Base-by-base conservation (phyloP, 2,329 filamentous ascomycete species). In the Metarhizium humberi region DNA sequence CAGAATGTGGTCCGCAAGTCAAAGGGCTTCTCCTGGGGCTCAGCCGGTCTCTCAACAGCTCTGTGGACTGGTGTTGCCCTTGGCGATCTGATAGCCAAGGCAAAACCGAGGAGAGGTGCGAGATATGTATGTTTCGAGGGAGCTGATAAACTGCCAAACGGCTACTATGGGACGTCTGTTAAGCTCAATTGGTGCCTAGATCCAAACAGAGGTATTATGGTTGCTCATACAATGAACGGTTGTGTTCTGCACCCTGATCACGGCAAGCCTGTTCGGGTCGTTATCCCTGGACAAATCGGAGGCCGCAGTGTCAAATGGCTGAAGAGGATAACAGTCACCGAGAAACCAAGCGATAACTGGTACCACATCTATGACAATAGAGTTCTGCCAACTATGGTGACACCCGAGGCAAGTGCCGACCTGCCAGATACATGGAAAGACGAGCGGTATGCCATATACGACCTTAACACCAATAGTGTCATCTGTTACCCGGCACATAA, bases 291-390 rank as follows among this genome's bases (percentile, higher is more conserved):
- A 0, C 90, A 95, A 69, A 96, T 96, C 58, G 92, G 92, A 38
- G 92, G 91, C 1, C 80, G 92, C 59, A 95, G 90, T 67, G 91
- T 96, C 36, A 96, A 96, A 70, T 96, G 92, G 92, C 68, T 96
- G 56, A 92, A 86, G 73, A 85, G 78, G 60, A 79, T 96, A 57
- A 87, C 91, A 47, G 70, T 96, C 52, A 92, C 90, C 0, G 80
- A 85, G 10, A 75, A 78, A 29, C 90, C 91, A 0, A 95, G 90
- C 66, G 86, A 92, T 59, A 96, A 95, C 66, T 95, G 90, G 90
- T 96, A 96, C 64, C 92, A 96, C 69, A 90, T 95, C 59, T 92
- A 94, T 69, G 92, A 96, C 68, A 96, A 96, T 67, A 78, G 90
- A 56, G 90, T 96, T 1, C 73, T 96, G 43, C 92, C 92, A 60